A percentile compares a stretch with the other conserved stretches of the same genome.
Conservation (phyloP, 495 filamentous ascomycete genomes). For the Penicillium odoratum region DNA sequence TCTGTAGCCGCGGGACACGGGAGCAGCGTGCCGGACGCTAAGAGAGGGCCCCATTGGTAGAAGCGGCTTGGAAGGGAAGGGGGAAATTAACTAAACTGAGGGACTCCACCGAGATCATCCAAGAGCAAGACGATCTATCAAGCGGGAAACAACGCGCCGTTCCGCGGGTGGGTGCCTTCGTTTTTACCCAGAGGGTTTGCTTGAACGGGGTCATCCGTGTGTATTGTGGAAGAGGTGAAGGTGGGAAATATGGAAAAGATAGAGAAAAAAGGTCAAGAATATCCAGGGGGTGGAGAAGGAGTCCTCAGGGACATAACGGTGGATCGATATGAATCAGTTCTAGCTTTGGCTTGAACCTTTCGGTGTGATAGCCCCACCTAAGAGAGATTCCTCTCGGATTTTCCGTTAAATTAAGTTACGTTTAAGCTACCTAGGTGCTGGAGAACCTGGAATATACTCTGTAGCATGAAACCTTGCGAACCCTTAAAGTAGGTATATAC, state of each 20-base stretch:
- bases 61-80: background rate
- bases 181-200: background rate
- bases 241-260: background rate
- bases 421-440: too few species aligned
- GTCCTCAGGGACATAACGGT: background rate
- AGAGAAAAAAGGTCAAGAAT: background rate
- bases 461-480: too few species aligned
- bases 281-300: background rate
- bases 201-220: background rate
- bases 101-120: constrained; percentile 8
- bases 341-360: constrained; percentile 10
- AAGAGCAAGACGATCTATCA: constrained; percentile 25
- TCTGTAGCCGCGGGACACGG: constrained; percentile 9
- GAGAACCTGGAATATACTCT: too few species aligned
- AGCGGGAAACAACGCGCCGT: constrained; percentile 22
- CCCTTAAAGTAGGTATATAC: too few species aligned
- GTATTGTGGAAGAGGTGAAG: background rate
- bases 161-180: constrained; percentile 24
- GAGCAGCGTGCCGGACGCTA: constrained; percentile 3
- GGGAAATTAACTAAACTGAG: constrained; percentile 1
- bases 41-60: background rate
- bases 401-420: background rate
- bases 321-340: constrained; percentile 1
- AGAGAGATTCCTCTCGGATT: background rate
- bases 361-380: background rate